A percentile compares a stretch with the other conserved stretches of the same genome.
Evolutionary conservation across 2,329 filamentous ascomycete species (phyloP).

Genomic region (Venturia oleaginea): DNA sequence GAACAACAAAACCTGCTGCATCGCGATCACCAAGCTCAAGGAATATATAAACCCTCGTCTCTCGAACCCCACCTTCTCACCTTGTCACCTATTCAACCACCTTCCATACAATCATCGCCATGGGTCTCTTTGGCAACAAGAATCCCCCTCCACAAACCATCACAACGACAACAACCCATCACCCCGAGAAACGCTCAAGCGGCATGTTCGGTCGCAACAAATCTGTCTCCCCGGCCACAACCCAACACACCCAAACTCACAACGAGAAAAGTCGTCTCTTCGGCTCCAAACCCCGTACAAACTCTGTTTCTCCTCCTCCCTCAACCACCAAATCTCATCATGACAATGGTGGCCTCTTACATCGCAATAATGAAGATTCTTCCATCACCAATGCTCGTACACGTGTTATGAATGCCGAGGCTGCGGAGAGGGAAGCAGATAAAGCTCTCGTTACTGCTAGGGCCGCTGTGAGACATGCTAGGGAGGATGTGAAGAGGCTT

Average conservation of each 20-base stretch:
- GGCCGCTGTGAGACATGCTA: constrained; percentile 51
- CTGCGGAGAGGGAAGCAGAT: constrained; percentile 56
- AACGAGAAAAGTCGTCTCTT: constrained; percentile 24
- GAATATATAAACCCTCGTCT: neutral
- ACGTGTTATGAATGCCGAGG: constrained; percentile 53
- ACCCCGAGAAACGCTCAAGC: constrained; percentile 20
- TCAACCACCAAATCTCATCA: constrained; percentile 19
- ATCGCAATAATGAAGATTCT: constrained; percentile 47
- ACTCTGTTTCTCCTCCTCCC: constrained; percentile 21
- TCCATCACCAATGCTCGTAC: constrained; percentile 53
- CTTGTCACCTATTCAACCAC: neutral
- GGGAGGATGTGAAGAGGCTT: constrained; percentile 52
- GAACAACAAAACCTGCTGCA: neutral
- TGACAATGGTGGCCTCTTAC: constrained; percentile 29
- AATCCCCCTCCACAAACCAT: constrained; percentile 18
- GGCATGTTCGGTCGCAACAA: constrained; percentile 24
- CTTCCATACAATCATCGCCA: constrained; percentile 15
- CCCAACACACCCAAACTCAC: constrained; percentile 16
- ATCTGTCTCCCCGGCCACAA: constrained; percentile 21
- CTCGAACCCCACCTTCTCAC: too few species aligned
- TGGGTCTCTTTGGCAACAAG: constrained; percentile 28
- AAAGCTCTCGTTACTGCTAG: constrained; percentile 51
- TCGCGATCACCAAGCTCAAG: neutral
- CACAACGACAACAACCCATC: constrained; percentile 20
- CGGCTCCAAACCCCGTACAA: constrained; percentile 14